These are phyloP conservation scores for Thermomyces lanuginosus DNA, from an alignment of 2,329 filamentous ascomycete species.

Conservation along the genomic window DNA sequence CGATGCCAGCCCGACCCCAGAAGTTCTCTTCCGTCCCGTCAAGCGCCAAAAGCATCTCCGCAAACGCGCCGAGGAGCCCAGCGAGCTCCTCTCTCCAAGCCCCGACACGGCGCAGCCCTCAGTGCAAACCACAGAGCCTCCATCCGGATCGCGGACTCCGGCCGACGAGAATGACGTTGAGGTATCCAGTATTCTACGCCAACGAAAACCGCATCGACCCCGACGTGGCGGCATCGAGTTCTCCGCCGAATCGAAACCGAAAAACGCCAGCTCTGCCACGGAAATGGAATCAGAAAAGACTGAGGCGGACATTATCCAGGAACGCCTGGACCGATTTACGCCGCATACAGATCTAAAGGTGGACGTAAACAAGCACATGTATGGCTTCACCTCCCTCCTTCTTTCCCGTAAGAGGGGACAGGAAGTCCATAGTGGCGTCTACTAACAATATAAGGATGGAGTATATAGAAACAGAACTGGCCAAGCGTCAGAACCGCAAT, in stretches of 20 bases:
- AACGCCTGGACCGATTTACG: constrained; percentile 38
- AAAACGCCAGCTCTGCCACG: constrained; percentile 11
- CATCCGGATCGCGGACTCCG: constrained; percentile 2
- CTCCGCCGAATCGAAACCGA: constrained; percentile 17
- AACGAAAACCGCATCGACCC: constrained; percentile 20
- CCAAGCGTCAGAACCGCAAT: constrained; percentile 31
- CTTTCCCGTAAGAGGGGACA: no score
- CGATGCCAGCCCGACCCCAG: constrained; percentile 10
- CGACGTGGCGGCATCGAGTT: constrained; percentile 33
- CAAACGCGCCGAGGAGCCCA: constrained; percentile 20
- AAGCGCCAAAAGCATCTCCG: constrained; percentile 38
- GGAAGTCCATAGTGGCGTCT: constrained; percentile 13
- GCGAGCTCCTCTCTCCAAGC: constrained; percentile 10
- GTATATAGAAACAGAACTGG: constrained; percentile 51
- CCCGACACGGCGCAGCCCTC: constrained; percentile 6
- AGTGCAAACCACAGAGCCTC: no score
- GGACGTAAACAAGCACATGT: constrained; percentile 48
- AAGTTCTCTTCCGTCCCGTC: constrained; percentile 30
- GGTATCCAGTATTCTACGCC: constrained; percentile 20
- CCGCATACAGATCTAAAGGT: constrained; percentile 42
- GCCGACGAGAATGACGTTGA: constrained; percentile 6
- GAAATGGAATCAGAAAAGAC: constrained; percentile 14
- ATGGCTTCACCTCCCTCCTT: constrained; percentile 24
- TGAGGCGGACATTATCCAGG: constrained; percentile 21
- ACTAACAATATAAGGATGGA: constrained; percentile 50